Conservation (phyloP, 73 alveolate genomes). For the Paramecium pentaurelia region DNA sequence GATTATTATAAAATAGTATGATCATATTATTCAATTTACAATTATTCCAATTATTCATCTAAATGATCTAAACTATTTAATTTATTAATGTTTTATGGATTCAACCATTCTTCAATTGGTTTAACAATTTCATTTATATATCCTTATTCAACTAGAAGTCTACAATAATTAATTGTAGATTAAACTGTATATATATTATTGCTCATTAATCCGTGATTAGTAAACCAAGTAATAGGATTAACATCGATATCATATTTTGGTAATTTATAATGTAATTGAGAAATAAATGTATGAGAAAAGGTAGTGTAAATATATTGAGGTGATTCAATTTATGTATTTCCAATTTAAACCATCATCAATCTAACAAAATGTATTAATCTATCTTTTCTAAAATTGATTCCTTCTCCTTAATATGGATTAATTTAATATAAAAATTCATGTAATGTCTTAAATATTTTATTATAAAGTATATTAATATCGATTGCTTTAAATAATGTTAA, state of each 20-base stretch:
- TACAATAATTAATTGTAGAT: neutral
- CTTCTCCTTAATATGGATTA: neutral
- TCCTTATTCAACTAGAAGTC: neutral
- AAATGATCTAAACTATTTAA: neutral
- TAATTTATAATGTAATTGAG: neutral
- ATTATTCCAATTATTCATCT: neutral
- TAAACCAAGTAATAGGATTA: neutral
- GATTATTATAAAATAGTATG: neutral
- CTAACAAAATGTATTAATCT: neutral
- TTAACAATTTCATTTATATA: neutral
- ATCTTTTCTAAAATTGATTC: conserved; percentile 7
- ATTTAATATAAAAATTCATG: neutral
- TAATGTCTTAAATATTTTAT: neutral
- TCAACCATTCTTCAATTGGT: neutral
- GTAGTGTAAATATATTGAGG: neutral
- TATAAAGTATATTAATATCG: neutral
- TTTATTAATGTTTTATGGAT: neutral
- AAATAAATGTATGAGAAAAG: neutral
- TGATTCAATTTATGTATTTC: neutral
- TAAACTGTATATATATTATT: neutral
- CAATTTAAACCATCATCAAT: neutral
- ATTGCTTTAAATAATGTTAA: neutral
- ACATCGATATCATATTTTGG: neutral
- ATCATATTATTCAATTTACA: neutral
- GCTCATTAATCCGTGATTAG: neutral